Evolutionary conservation across 2,329 filamentous ascomycete species (phyloP), one percentile per base, ranked within the genome.

Genomic region (Hypoxylon sp.): DNA sequence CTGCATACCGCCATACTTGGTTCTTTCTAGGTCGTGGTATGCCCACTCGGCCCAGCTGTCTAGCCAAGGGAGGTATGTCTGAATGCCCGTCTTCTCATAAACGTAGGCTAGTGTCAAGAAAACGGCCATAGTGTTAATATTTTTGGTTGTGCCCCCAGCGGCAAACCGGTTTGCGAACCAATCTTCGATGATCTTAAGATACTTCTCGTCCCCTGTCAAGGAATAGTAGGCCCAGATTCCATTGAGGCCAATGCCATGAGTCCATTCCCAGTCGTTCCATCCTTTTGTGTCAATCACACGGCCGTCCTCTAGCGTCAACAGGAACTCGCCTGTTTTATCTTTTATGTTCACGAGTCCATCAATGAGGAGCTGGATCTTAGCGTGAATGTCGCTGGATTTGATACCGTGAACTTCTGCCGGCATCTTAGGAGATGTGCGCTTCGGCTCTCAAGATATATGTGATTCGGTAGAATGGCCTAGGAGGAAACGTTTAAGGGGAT

Each of bases 251-350:
- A 94, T 88, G 46, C 92, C 91, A 78, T 94, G 91, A 0, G 91
- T 93, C 90, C 91, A 93, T 80, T 94, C 91, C 92, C 92, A 94
- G 75, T 90, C 90, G 69, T 91, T 86, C 92, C 92, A 95, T 63
- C 91, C 91, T 79, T 95, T 95, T 63, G 92, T 94, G 79, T 94
- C 92, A 75, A 95, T 94, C 53, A 94, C 83, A 36, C 90, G 87
- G 63, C 92, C 92, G 73, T 94, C 91, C 1, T 86, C 83, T 36
- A 95, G 85, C 19, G 84, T 88, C 65, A 94, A 82, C 23, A 94
- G 83, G 77, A 93, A 94, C 75, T 92, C 85, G 53, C 92, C 92
- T 0, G 90, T 92, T 41, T 84, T 86, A 80, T 95, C 92, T 74
- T 89, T 88, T 80, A 94, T 94, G 79, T 92, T 92, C 77, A 94